phyloP scores from a whole-genome alignment of 768 basidiomycete species.

The Auriculariales sp. region DNA sequence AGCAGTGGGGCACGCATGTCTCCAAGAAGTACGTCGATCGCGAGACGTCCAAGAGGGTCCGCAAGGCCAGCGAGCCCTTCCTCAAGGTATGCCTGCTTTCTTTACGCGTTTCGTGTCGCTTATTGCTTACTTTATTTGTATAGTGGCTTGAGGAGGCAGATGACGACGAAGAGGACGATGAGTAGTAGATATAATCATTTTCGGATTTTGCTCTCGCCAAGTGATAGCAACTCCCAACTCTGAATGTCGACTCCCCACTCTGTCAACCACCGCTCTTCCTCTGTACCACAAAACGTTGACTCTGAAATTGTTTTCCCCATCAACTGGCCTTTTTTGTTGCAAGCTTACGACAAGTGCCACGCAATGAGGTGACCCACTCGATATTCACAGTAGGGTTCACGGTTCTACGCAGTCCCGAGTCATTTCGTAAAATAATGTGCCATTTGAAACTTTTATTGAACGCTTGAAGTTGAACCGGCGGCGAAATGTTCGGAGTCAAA shows the following conservation, averaged over 20 bases:
- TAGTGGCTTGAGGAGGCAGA: conserved; percentile 87
- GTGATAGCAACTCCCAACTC: neutral
- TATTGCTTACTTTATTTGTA: conserved; percentile 1
- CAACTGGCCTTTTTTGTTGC: too few relatives aligned
- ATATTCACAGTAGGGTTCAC: too few relatives aligned
- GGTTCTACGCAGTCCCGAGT: too few relatives aligned
- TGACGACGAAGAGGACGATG: conserved; percentile 50
- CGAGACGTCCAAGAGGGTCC: conserved; percentile 87
- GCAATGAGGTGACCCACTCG: too few relatives aligned
- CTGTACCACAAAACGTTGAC: too few relatives aligned
- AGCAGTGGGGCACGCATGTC: conserved; percentile 90
- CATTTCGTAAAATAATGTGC: too few relatives aligned
- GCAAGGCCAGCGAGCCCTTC: conserved; percentile 92
- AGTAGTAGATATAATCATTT: conserved; percentile 10
- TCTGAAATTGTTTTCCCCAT: too few relatives aligned
- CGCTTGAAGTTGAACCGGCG: too few relatives aligned
- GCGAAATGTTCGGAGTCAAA: too few relatives aligned
- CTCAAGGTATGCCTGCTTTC: conserved; percentile 46
- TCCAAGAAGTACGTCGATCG: conserved; percentile 95
- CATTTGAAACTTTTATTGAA: too few relatives aligned
- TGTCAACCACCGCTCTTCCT: neutral
- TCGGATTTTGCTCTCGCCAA: neutral
- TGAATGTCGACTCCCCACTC: neutral
- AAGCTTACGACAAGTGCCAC: too few relatives aligned
- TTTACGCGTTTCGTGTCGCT: neutral